Evolutionary conservation across 306 rosid species (phyloP).

Genomic region (Senna tora): DNA sequence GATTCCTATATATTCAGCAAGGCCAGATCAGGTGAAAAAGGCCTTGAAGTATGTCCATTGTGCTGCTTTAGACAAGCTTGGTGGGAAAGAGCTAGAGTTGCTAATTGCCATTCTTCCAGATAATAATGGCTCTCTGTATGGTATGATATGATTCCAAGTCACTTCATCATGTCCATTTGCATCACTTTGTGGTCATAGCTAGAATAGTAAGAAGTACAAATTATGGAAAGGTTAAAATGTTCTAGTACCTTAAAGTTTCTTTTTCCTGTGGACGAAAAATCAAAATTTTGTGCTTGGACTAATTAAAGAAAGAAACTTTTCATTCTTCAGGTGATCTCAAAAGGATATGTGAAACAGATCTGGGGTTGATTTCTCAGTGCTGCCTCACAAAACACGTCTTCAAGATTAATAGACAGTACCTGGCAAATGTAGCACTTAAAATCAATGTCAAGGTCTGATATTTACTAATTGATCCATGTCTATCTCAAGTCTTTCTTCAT

Average conservation of each 20-base stretch:
- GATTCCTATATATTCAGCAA: conserved; percentile 45
- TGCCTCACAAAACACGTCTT: conserved; percentile 68
- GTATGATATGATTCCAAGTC: conserved; percentile 39
- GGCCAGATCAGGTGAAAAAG: conserved; percentile 58
- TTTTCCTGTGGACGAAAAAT: conserved; percentile 9
- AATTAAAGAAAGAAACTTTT: conserved; percentile 24
- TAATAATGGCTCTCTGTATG: conserved; percentile 56
- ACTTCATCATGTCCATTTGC: conserved; percentile 9
- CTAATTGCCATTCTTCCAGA: conserved; percentile 61
- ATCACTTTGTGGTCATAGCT: conserved; percentile 3
- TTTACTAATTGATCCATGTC: conserved; percentile 5
- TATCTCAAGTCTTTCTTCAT: background rate
- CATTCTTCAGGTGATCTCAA: conserved; percentile 64
- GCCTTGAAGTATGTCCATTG: conserved; percentile 51
- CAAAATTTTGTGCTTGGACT: conserved; percentile 10
- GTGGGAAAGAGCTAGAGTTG: conserved; percentile 57
- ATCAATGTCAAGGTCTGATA: conserved; percentile 64
- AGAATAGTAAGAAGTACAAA: background rate
- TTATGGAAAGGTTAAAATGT: conserved; percentile 7
- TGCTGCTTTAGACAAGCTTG: conserved; percentile 45
- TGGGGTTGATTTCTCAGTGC: conserved; percentile 73
- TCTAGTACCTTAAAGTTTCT: conserved; percentile 22
- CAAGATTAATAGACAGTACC: conserved; percentile 64
- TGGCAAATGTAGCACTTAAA: conserved; percentile 70
- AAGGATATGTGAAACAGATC: conserved; percentile 73